Conservation (phyloP, 2,329 filamentous ascomycete species). For the Westerdykella sp. region DNA sequence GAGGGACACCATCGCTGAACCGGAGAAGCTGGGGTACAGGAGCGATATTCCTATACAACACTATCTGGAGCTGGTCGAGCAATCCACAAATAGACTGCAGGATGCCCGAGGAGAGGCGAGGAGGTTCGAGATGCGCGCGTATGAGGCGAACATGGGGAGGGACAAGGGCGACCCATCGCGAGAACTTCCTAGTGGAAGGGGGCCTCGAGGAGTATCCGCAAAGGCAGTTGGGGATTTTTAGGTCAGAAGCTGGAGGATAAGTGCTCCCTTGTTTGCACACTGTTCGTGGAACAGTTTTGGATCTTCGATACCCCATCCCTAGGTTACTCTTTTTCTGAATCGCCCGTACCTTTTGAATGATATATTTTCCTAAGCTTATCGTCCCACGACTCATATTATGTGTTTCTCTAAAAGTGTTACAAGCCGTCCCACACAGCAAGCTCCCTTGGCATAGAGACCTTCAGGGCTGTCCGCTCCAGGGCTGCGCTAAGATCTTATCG, state of each 20-base stretch:
- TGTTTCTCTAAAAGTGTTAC: too few relatives aligned
- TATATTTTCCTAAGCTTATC: too few relatives aligned
- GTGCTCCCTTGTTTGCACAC: too few relatives aligned
- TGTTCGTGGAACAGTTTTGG: too few relatives aligned
- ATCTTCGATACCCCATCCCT: too few relatives aligned
- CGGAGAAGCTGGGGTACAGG: slow-evolving; percentile 52
- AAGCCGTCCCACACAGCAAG: too few relatives aligned
- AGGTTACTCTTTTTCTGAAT: too few relatives aligned
- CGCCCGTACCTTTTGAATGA: too few relatives aligned
- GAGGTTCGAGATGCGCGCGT: slow-evolving; percentile 52
- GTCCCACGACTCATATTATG: too few relatives aligned
- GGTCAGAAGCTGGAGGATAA: too few relatives aligned
- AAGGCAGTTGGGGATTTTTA: neutral
- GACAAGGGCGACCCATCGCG: neutral
- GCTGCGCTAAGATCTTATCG: neutral
- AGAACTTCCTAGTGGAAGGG: neutral
- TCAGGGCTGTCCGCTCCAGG: too few relatives aligned
- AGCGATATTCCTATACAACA: slow-evolving; percentile 59
- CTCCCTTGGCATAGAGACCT: too few relatives aligned
- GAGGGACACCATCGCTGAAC: slow-evolving; percentile 62
- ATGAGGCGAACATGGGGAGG: slow-evolving; percentile 13
- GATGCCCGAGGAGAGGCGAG: slow-evolving; percentile 55
- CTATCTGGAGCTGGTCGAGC: slow-evolving; percentile 68
- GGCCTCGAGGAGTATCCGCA: neutral
- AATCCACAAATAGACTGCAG: slow-evolving; percentile 66